phyloP scores from a whole-genome alignment of 164 flowering plant genomes.

The Nymphaea thermarum region DNA sequence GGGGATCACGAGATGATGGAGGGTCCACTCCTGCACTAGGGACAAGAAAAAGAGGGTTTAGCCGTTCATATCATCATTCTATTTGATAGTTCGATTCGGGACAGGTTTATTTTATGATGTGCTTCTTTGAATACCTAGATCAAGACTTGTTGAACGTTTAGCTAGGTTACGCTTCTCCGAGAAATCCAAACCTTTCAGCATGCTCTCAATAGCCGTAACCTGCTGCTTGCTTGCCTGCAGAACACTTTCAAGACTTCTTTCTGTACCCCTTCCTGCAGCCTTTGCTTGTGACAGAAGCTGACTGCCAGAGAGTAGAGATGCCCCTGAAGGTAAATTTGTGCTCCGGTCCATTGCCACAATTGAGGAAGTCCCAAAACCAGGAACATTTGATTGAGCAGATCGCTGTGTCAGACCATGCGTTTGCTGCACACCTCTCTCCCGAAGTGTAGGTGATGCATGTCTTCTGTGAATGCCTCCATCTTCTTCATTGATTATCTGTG shows the following conservation, averaged over 20 bases:
- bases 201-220: constrained; percentile 93
- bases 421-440: constrained; percentile 57
- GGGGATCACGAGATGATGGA: constrained; percentile 99
- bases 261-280: constrained; percentile 44
- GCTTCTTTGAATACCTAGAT: constrained; percentile 61
- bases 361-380: constrained; percentile 95
- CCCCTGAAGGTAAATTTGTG: constrained; percentile 49
- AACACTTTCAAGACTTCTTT: constrained; percentile 93
- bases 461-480: constrained; percentile 86
- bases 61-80: constrained; percentile 18
- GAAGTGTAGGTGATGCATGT: constrained; percentile 85
- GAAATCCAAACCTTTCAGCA: constrained; percentile 72
- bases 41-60: constrained; percentile 34
- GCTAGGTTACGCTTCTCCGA: constrained; percentile 51
- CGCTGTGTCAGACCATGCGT: constrained; percentile 37
- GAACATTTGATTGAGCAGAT: constrained; percentile 33
- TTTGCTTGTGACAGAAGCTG: constrained; percentile 61
- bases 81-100: not conserved
- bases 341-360: constrained; percentile 95
- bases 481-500: constrained; percentile 83
- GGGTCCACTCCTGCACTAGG: constrained; percentile 99
- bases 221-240: constrained; percentile 89
- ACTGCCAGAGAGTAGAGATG: constrained; percentile 68
- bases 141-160: constrained; percentile 61
- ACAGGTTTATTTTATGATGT: not conserved